Evolutionary conservation across 225 moss, liverwort and hornwort species (phyloP).

Genomic region (Takakia lepidozioides): DNA sequence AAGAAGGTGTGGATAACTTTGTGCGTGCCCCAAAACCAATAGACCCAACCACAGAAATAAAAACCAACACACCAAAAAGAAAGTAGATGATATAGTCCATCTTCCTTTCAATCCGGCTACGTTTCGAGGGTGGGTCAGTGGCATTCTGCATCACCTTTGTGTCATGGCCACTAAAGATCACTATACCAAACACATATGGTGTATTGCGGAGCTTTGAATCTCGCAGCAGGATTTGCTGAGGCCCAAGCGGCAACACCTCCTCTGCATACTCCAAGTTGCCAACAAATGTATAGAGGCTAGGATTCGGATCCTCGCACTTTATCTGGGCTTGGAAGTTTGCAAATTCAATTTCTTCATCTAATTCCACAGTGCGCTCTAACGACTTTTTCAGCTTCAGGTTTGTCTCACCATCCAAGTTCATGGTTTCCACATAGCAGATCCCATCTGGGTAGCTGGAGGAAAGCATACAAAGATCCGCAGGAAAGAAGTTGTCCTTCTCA

Average conservation of each 20-base stretch:
- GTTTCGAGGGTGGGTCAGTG: slow-evolving; percentile 89
- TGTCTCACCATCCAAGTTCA: slow-evolving; percentile 98
- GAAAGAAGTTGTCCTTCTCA: slow-evolving; percentile 91
- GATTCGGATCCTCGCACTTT: slow-evolving; percentile 91
- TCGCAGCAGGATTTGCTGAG: slow-evolving; percentile 79
- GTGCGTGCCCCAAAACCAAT: slow-evolving; percentile 56
- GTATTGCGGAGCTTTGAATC: slow-evolving; percentile 98
- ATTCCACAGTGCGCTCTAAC: slow-evolving; percentile 74
- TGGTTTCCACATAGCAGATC: slow-evolving; percentile 97
- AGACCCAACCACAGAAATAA: slow-evolving; percentile 79
- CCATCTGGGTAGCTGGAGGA: slow-evolving; percentile 93
- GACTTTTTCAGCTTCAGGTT: slow-evolving; percentile 89
- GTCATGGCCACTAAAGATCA: slow-evolving; percentile 87
- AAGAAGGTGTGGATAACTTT: slow-evolving; percentile 29
- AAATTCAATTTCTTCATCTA: slow-evolving; percentile 75
- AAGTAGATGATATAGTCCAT: slow-evolving; percentile 93
- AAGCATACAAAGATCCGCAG: slow-evolving; percentile 92
- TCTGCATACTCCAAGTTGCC: slow-evolving; percentile 75
- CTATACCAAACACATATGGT: slow-evolving; percentile 73
- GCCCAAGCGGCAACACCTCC: slow-evolving; percentile 53
- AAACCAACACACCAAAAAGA: slow-evolving; percentile 57
- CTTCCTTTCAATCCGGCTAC: slow-evolving; percentile 91
- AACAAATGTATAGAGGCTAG: slow-evolving; percentile 88
- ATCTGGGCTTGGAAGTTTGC: slow-evolving; percentile 47
- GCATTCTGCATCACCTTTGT: slow-evolving; percentile 99